A percentile compares a stretch with the other conserved stretches of the same genome.
phyloP scores from a whole-genome alignment of 2,329 filamentous ascomycete species.

The Cercospora canescens region DNA sequence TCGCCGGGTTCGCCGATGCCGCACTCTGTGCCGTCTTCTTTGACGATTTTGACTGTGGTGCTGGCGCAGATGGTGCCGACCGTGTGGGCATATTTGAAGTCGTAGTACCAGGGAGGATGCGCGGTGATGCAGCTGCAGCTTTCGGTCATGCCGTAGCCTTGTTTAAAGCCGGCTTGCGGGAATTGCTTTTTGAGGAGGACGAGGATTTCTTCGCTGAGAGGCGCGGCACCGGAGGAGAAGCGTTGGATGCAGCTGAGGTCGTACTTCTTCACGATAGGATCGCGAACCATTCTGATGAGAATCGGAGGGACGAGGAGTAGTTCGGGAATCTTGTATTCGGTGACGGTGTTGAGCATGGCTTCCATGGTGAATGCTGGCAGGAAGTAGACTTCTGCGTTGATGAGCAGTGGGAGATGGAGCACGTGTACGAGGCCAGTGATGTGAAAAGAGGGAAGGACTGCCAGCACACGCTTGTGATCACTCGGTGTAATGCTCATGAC shows the following conservation, averaged over 20 bases:
- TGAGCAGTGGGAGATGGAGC: conserved; percentile 61
- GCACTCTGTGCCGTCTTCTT: conserved; percentile 56
- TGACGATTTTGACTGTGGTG: conserved; percentile 62
- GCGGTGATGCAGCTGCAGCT: conserved; percentile 63
- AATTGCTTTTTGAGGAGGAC: conserved; percentile 57
- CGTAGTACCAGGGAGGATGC: conserved; percentile 57
- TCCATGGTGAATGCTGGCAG: conserved; percentile 64
- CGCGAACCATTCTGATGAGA: conserved; percentile 60
- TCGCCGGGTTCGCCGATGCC: conserved; percentile 56
- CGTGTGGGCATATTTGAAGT: conserved; percentile 58
- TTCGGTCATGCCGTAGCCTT: conserved; percentile 68
- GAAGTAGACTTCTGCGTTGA: conserved; percentile 68
- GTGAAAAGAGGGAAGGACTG: conserved; percentile 62
- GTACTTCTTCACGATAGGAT: conserved; percentile 56
- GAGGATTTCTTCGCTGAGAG: conserved; percentile 58
- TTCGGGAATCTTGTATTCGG: conserved; percentile 56
- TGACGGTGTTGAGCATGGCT: conserved; percentile 55
- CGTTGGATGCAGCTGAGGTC: conserved; percentile 57
- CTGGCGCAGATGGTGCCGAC: conserved; percentile 59
- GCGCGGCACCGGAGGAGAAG: conserved; percentile 63
- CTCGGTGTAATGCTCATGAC: conserved; percentile 53
- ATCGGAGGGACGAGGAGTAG: conserved; percentile 62
- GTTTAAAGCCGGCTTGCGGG: conserved; percentile 60
- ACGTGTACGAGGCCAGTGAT: conserved; percentile 65
- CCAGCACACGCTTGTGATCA: conserved; percentile 54